Evolutionary conservation across 176 grass and related monocot genomes (phyloP), one percentile per base, ranked within the genome.

Genomic region (Eragrostis curvula): DNA sequence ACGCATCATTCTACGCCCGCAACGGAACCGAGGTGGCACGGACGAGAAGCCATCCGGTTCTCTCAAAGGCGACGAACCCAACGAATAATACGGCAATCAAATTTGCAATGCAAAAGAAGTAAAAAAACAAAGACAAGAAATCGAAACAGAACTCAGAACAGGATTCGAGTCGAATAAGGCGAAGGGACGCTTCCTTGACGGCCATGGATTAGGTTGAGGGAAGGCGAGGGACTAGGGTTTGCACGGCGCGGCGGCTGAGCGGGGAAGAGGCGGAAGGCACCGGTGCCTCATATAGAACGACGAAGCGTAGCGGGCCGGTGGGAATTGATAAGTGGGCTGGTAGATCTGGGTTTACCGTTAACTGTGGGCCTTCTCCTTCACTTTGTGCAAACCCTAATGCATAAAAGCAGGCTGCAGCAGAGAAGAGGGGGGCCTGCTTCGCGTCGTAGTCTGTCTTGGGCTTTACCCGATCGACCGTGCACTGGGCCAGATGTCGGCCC

Each of bases 21-120:
- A 90, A 90, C 83, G 84, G 88, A 90, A 83, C 88, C 83, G 12
- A 20, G 59, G 73, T 17, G 84, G 67, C 79, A 86, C 30, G 9
- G 24, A 17, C 28, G 57, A 16, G 3, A 70, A 21, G 70, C 83
- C 83, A 25, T 61, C 79, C 58, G 20, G 79, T 86, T 90, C 88
- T 90, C 88, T 90, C 88, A 66, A 71, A 83, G 84, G 83, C 83
- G 70, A 75, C 40, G 8, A 0, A 18, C 1, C 1, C 16, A 5
- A 47, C 3, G 18, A 52, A 65, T n/a, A 0, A 6, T 1, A 1
- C 3, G 5, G 5, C 7, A 28, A n/a, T 8, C 15, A 3, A 7
- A 43, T 40, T 9, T 40, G 5, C 27, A 18, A 30, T 0, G 3
- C 0, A 2, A n/a, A 72, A 2, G 5, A 5, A 29, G 50, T 65